Base-by-base conservation (phyloP, 805 yeast genomes). In the Kodamaea jinghongensis region DNA sequence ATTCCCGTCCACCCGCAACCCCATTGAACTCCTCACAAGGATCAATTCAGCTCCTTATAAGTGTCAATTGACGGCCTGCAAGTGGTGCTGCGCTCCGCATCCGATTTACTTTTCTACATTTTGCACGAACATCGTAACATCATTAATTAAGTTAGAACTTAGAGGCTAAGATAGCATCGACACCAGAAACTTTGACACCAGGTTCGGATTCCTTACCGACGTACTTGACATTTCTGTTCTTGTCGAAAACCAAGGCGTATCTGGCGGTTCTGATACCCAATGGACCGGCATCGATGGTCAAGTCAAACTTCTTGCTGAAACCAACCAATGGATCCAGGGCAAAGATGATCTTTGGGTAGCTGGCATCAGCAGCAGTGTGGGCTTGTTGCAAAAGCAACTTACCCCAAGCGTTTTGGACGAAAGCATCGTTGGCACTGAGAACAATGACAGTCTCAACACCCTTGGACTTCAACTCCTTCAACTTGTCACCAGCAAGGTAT, bases 371-470 rank as follows among this genome's bases (percentile, higher is more conserved):
- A 12, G 38, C 40, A 17, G 43, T 39, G 17, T 48, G 31, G 30
- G 51, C 56, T 25, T 58, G 47, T 45, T 58, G 49, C 37, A 67
- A 48, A 42, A 67, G 56, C 42, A 69, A 54, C 46, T 68, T 67
- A 8, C 71, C 73, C 73, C 73, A 69, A 2, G 73, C 73, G 46
- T 62, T 63, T 38, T 60, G 38, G 12, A 67, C 72, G 51, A 69
- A 69, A 4, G 75, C 63, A 52, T 69, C 73, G 48, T 67, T 69
- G 37, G 66, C 64, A 44, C 70, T 60, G 42, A 65, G 50, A n/a
- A 69, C 46, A 15, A 69, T 56, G 28, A 69, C 48, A 17, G 61
- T 54, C 16, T 58, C 55, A 27, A 67, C 56, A 31, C 58, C 52
- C 44, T 62, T 52, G 20, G 52, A 49, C 42, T 54, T 54, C 47